Evolutionary conservation across 1,284 basidiomycete species (phyloP), one percentile per base, ranked within the genome.

Genomic region (Leccinum griseonigrum): DNA sequence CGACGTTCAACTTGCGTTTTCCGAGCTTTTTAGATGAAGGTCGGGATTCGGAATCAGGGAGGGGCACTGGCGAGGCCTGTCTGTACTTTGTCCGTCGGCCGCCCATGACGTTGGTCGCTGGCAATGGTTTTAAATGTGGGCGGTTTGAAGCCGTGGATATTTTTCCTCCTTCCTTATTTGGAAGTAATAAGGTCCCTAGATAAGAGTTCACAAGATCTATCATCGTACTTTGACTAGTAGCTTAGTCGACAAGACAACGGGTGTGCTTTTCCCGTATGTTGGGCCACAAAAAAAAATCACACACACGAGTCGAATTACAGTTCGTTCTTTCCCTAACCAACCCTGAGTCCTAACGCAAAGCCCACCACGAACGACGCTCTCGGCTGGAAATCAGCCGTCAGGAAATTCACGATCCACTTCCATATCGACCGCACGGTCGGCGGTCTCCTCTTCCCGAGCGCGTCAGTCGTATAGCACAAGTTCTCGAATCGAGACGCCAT

Each of bases 311-410:
- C 10, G 34, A 36, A 54, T 22, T 2, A 53, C 53, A 34, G 32
- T 43, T 22, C n/a, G 6, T 22, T 16, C 34, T 52, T 26, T 50
- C 32, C 56, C 77, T 69, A 88, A 53, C 86, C 86, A 51, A 92
- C 73, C 53, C 90, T 80, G 56, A 93, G 68, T 13, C 91, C 91
- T 53, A 93, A 76, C 2, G 78, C 79, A 62, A 93, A 79, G 5
- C 91, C 91, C 9, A 84, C 90, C 48, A 90, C 67, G 73, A 93
- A 93, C 6, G 88, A 85, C 4, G 90, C 91, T 61, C 91, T 78
- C 16, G 86, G 91, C 72, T 95, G 95, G 79, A 98, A 98, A 75
- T 97, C 92, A 28, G 94, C 91, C 0, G 92, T 94, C 71, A 98
- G 79, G 79, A 98, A 98, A 76, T 95, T 81, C 40, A 94, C 78